Evolutionary conservation across 345 rosid species (phyloP).

Genomic region (Noccaea caerulescens): DNA sequence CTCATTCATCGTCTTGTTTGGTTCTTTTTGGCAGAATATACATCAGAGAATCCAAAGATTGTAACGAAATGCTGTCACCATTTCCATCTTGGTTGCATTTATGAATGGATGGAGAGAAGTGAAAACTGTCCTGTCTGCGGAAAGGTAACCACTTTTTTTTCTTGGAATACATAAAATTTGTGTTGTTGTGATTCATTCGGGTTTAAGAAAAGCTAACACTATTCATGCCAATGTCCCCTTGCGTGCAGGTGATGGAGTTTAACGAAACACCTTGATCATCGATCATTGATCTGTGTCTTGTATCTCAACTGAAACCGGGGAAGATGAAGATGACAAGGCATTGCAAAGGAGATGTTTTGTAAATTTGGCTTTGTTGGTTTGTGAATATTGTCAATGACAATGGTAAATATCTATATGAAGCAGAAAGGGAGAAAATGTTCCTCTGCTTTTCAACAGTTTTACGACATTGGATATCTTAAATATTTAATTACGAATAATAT

Average conservation of each 20-base stretch:
- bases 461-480: no score
- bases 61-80: constrained; percentile 89
- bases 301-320: constrained; percentile 35
- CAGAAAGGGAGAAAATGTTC: constrained; percentile 32
- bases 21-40: constrained; percentile 66
- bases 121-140: constrained; percentile 97
- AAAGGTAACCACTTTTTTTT: constrained; percentile 26
- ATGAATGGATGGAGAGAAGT: constrained; percentile 99
- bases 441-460: constrained; percentile 32
- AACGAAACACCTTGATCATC: constrained; percentile 40
- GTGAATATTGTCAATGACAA: constrained; percentile 37
- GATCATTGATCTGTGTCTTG: constrained; percentile 8
- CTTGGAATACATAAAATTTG: not conserved
- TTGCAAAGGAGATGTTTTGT: constrained; percentile 3
- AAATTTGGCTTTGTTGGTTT: constrained; percentile 37
- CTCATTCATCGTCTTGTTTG: constrained; percentile 21
- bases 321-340: constrained; percentile 29
- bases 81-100: constrained; percentile 98
- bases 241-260: constrained; percentile 47
- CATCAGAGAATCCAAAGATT: constrained; percentile 92
- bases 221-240: not conserved
- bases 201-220: no score
- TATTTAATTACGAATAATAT: no score
- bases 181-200: not conserved
- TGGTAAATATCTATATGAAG: constrained; percentile 46